Evolutionary conservation across 306 rosid species (phyloP).

Genomic region (Astragalus membranaceus): DNA sequence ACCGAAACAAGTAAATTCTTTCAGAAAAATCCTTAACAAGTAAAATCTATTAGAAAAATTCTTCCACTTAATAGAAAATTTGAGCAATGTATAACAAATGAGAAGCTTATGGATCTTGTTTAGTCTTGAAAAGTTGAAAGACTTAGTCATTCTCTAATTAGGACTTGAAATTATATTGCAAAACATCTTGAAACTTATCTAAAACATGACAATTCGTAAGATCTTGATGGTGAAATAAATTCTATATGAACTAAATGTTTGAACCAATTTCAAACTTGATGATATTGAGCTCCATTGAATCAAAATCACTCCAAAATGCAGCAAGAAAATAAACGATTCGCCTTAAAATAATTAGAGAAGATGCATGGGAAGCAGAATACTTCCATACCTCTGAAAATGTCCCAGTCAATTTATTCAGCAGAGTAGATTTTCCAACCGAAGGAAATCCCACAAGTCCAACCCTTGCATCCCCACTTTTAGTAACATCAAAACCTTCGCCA

Average conservation of each 20-base stretch:
- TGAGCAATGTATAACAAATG: too few relatives aligned
- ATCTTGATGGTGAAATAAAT: too few relatives aligned
- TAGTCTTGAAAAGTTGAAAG: too few relatives aligned
- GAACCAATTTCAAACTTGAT: too few relatives aligned
- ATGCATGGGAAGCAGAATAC: neutral
- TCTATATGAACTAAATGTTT: too few relatives aligned
- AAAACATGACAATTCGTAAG: too few relatives aligned
- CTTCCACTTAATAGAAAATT: too few relatives aligned
- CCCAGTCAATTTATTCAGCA: constrained; percentile 91
- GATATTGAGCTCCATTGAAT: neutral
- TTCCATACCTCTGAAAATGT: constrained; percentile 90
- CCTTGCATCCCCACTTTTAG: constrained; percentile 99
- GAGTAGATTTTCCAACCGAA: constrained; percentile 95
- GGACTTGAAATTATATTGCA: too few relatives aligned
- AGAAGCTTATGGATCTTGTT: too few relatives aligned
- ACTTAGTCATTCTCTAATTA: too few relatives aligned
- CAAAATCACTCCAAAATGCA: constrained; percentile 9
- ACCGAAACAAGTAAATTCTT: constrained; percentile 15
- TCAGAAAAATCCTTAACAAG: constrained; percentile 17
- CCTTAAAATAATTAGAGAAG: neutral
- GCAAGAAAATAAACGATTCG: constrained; percentile 4
- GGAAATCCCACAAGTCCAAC: constrained; percentile 99
- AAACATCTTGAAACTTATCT: too few relatives aligned
- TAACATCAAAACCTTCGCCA: constrained; percentile 98
- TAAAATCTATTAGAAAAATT: too few relatives aligned